Conservation (phyloP, 768 basidiomycete species). For the Agaricus bisporus region DNA sequence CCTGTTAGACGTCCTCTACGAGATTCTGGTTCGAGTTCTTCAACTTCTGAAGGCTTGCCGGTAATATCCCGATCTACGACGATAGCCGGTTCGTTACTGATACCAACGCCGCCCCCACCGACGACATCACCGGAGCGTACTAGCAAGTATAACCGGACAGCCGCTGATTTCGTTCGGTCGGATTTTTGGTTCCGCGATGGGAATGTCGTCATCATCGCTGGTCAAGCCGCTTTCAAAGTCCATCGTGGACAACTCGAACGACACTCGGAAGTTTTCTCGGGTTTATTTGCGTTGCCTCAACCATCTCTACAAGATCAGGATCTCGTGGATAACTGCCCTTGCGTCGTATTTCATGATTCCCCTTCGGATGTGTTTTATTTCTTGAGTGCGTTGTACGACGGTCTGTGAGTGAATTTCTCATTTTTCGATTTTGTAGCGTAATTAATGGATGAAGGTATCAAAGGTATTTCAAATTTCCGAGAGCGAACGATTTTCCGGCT, state of each 20-base stretch:
- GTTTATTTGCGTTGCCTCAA: constrained; percentile 59
- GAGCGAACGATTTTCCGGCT: constrained; percentile 49
- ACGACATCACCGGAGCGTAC: neutral
- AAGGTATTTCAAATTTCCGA: constrained; percentile 53
- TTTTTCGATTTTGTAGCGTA: neutral
- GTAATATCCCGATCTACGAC: too few species aligned
- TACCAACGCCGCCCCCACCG: neutral
- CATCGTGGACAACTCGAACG: constrained; percentile 69
- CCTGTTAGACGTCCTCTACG: neutral
- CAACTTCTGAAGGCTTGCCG: too few species aligned
- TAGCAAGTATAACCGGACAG: neutral
- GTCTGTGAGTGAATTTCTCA: constrained; percentile 45
- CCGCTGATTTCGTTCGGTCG: constrained; percentile 31
- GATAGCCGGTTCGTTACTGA: too few species aligned
- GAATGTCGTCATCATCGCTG: constrained; percentile 58
- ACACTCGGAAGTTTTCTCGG: constrained; percentile 73
- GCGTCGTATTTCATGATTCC: constrained; percentile 57
- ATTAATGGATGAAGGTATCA: neutral
- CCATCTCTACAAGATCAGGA: constrained; percentile 33
- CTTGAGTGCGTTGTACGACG: constrained; percentile 67
- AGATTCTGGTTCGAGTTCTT: neutral
- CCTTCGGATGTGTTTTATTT: constrained; percentile 65
- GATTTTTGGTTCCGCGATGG: constrained; percentile 76
- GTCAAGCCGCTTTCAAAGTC: constrained; percentile 59
- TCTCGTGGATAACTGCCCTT: constrained; percentile 51